Evolutionary conservation across 164 flowering plant genomes (phyloP).

Genomic region (grape (Vitis vinifera)): ASM3070453v1 NC_081806.1:2688001-2688500

Average conservation of each 20-base stretch:
- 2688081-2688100: neutral
- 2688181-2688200: constrained; percentile 28
- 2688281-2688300: constrained; percentile 35
- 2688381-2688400: too few relatives aligned
- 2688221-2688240: constrained; percentile 70
- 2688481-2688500: constrained; percentile 39
- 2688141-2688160: constrained; percentile 7
- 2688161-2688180: constrained; percentile 5
- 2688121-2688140: constrained; percentile 32
- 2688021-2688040: neutral
- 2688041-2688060: neutral
- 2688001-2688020: too few relatives aligned
- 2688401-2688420: too few relatives aligned
- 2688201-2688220: constrained; percentile 67
- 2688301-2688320: constrained; percentile 37
- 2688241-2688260: constrained; percentile 65
- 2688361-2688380: neutral
- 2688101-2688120: constrained; percentile 17
- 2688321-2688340: constrained; percentile 46
- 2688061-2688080: neutral
- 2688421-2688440: too few relatives aligned
- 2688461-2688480: constrained; percentile 20
- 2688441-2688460: neutral
- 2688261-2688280: constrained; percentile 43
- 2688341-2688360: neutral